Evolutionary conservation across 2,329 filamentous ascomycete species (phyloP), one percentile per base, ranked within the genome.

Genomic region (Fusarium citri): DNA sequence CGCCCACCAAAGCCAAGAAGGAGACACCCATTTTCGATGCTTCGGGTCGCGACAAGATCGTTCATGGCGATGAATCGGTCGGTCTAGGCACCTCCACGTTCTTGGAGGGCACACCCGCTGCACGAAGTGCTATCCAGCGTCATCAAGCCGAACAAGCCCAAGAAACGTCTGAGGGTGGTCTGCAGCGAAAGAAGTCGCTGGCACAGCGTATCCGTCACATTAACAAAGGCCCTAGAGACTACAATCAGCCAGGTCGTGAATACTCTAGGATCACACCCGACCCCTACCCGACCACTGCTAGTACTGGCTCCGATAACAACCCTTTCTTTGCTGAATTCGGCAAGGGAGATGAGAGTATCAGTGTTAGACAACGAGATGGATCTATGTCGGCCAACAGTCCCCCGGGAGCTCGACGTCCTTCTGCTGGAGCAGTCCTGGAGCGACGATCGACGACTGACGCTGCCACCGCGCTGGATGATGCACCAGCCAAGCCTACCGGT

Each of bases 81-180:
- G 96, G 96, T 12, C 83, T 99, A 10, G 96, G 96, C 55, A 97
- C 94, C 3, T 97, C 94, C 34, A 99, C 96, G 4, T 98, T 98
- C 84, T 82, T 99, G 23, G 96, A 99, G 75, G 96, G 96, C 37
- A 92, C 96, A 2, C 95, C 96, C 16, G 96, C 94, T 28, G 92
- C 94, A 28, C 89, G 90, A 73, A 88, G 90, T 10, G 93, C 92
- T 20, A 93, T 97, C 56, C 88, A 93, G 78, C 89, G 91, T 65
- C 89, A 89, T 51, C 88, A 95, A 75, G 91, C 87, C 31, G 94
- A 90, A 74, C 81, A 92, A 66, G 86, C 85, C 9, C 87, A 86
- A 20, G 87, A 91, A 47, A 86, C 87, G 61, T 77, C 82, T 57
- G 80, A 86, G 23, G 82, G 83, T 9, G 91, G 92, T 8, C 81